Evolutionary conservation across 257 asterid genomes (phyloP).

Genomic region (Solanum chiquidenum): DNA sequence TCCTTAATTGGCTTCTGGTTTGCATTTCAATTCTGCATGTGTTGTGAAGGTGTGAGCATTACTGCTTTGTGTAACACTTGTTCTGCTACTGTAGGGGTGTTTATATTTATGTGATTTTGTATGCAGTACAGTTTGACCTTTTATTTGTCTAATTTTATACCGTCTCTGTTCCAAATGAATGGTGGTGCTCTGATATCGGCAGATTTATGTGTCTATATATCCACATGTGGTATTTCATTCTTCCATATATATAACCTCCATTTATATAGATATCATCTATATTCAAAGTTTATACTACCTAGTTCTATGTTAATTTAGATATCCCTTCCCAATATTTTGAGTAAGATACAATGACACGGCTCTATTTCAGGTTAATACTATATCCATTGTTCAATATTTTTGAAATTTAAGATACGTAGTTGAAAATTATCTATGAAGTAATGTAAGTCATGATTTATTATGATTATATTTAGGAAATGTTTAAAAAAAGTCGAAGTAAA

Average conservation of each 20-base stretch:
- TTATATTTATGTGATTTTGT: not conserved
- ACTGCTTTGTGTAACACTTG: not conserved
- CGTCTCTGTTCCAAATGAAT: not conserved
- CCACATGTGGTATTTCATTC: not conserved
- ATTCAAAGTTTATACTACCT: not conserved
- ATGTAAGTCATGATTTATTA: not conserved
- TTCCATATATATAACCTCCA: not conserved
- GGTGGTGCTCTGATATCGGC: not conserved
- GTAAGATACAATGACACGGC: not conserved
- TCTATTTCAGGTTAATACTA: not conserved
- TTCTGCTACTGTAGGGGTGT: not conserved
- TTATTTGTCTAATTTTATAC: not conserved
- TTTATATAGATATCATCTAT: not conserved
- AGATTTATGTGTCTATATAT: not conserved
- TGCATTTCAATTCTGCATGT: slow-evolving; percentile 47
- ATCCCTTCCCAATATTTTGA: not conserved
- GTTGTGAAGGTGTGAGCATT: slow-evolving; percentile 42
- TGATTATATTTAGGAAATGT: not conserved
- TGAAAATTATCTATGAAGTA: not conserved
- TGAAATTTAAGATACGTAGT: not conserved
- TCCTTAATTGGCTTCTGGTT: slow-evolving; percentile 18
- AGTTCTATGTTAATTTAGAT: not conserved
- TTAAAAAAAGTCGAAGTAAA: not conserved
- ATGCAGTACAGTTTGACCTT: not conserved
- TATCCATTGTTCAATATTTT: not conserved